These are phyloP conservation scores for Piper longum DNA, from an alignment of 164 flowering plant genomes.

Conservation along the genomic window DNA sequence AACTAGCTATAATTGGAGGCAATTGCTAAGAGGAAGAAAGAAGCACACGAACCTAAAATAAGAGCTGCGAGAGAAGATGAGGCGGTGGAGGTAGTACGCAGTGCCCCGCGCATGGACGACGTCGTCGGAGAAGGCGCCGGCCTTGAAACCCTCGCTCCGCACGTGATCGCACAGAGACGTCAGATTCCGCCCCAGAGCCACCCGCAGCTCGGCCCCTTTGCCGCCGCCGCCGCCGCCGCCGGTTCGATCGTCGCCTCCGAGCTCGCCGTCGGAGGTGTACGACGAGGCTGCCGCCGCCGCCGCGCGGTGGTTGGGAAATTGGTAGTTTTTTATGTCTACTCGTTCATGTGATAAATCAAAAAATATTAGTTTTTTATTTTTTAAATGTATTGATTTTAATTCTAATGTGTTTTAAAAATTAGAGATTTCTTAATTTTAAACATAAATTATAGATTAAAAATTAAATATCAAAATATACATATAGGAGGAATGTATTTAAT, in stretches of 20 bases:
- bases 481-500: too few species aligned
- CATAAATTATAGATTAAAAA: too few species aligned
- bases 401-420: too few species aligned
- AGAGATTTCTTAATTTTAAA: too few species aligned
- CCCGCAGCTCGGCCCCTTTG: conserved; percentile 12
- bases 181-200: conserved; percentile 68
- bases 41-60: conserved; percentile 56
- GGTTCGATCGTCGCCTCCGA: conserved; percentile 47
- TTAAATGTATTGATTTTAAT: too few species aligned
- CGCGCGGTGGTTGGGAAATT: neutral
- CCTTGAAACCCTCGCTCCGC: conserved; percentile 68
- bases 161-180: conserved; percentile 85
- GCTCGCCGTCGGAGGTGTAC: neutral
- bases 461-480: too few species aligned
- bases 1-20: too few species aligned
- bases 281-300: neutral
- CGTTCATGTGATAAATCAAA: too few species aligned
- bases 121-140: conserved; percentile 80
- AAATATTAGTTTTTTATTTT: too few species aligned
- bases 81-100: conserved; percentile 85
- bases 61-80: conserved; percentile 90
- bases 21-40: neutral
- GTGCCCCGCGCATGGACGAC: conserved; percentile 77
- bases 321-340: neutral
- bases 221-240: conserved; percentile 35